A percentile compares a stretch with the other conserved stretches of the same genome.
These are phyloP conservation scores for Quercus tomentella DNA, from an alignment of 331 rosid species.

Conservation along the genomic window DNA sequence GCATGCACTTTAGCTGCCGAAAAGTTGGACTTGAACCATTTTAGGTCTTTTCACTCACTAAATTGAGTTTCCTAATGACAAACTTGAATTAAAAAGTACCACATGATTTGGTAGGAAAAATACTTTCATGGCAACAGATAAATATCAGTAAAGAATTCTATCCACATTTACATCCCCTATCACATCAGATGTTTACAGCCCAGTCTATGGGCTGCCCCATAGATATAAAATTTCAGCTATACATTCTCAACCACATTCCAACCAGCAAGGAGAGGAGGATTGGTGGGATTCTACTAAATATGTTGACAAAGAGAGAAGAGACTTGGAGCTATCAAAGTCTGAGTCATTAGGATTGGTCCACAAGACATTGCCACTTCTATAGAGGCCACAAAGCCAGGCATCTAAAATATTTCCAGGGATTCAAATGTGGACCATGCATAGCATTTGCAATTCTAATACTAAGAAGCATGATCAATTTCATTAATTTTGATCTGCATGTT, in stretches of 20 bases:
- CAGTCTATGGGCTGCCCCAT: background rate
- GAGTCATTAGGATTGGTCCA: background rate
- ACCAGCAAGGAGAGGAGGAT: background rate
- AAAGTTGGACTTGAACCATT: background rate
- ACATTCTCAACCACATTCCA: background rate
- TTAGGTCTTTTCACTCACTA: background rate
- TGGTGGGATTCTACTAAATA: background rate
- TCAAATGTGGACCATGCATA: no score
- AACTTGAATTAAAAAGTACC: background rate
- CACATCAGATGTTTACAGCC: constrained; percentile 14
- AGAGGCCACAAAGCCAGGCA: background rate
- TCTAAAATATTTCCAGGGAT: background rate
- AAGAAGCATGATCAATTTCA: no score
- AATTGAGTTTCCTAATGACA: background rate
- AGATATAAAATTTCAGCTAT: background rate
- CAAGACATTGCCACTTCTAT: background rate
- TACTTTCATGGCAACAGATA: background rate
- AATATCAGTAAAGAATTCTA: background rate
- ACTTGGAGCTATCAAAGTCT: background rate
- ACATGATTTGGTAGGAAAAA: background rate
- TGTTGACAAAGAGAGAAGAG: background rate
- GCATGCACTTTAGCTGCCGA: constrained; percentile 7
- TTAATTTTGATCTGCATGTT: no score
- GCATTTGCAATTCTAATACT: no score
- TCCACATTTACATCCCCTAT: background rate